Evolutionary conservation across 31 red algal genomes (phyloP), one percentile per base, ranked within the genome.

Genomic region (Odonthalia washingtoniensis): DNA sequence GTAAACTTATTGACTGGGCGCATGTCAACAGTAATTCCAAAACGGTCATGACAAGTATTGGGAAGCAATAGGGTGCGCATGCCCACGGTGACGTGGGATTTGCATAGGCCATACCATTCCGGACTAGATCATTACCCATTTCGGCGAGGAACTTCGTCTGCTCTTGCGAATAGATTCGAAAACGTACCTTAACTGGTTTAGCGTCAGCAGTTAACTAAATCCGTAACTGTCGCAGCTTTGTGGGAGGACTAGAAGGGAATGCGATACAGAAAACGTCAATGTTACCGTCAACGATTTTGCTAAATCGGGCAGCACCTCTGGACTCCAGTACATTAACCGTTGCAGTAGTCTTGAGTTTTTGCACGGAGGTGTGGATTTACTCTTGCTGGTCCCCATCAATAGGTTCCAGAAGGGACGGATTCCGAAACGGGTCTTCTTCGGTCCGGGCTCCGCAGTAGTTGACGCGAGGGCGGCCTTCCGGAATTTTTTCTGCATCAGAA

Each of bases 11-110:
- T 84, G 6, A 73, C 34, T 9, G 40, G 66, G 9, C 81, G 65
- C 18, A 84, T 4, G 24, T 84, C 66, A 5, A 74, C 28, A 4
- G 64, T 84, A 45, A 84, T 42, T 21, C 49, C 12, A 33, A 33
- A 27, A 52, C 18, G 30, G 27, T 18, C 17, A 6, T 52, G 18
- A 43, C 78, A 9, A 5, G 52, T 5, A 33, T 81, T 81, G 5
- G 78, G 81, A 5, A 70, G 70, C 5, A 70, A 33, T 4, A 74
- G 62, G 81, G 64, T 24, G 81, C 64, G 52, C 61, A 70, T 38
- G 68, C 37, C 33, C 66, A 70, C 12, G 66, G 66, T 9, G 66
- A 70, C 12, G 66, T 70, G 6, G 66, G 66, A 36, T 70, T 70
- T 70, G 66, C 6, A 36, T 70, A 70, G 9, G 66, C 66, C 33